Evolutionary conservation across 371 early-diverging fungal species (phyloP).

Genomic region (Mycotypha africana): DNA sequence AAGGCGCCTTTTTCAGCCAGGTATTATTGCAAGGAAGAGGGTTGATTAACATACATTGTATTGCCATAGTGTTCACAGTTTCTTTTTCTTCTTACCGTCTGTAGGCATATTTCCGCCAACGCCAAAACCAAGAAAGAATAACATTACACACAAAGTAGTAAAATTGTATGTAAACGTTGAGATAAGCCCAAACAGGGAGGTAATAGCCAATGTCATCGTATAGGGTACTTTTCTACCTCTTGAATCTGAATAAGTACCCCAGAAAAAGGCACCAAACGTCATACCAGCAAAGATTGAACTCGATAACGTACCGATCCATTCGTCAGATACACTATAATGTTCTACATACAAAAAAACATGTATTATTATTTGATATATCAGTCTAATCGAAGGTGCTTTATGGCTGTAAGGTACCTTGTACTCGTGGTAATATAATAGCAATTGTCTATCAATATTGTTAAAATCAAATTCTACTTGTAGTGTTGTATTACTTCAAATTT

Average conservation of each 20-base stretch:
- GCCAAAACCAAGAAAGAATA: conserved; percentile 74
- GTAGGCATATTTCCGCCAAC: conserved; percentile 92
- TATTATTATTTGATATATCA: neutral
- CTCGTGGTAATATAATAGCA: conserved; percentile 57
- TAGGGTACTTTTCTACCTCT: conserved; percentile 77
- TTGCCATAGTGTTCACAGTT: too few species aligned
- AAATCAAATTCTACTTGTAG: neutral
- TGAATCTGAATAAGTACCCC: conserved; percentile 77
- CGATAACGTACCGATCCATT: conserved; percentile 56
- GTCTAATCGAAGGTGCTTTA: neutral
- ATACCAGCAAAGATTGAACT: conserved; percentile 74
- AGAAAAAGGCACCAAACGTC: conserved; percentile 79
- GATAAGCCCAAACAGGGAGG: conserved; percentile 64
- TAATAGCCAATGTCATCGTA: conserved; percentile 70
- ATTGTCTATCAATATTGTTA: conserved; percentile 48
- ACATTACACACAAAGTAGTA: conserved; percentile 51
- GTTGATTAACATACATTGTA: too few species aligned
- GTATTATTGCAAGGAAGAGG: too few species aligned
- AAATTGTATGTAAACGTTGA: conserved; percentile 68
- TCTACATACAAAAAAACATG: conserved; percentile 17
- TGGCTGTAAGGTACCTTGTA: conserved; percentile 39
- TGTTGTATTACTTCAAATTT: neutral
- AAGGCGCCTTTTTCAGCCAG: conserved; percentile 63
- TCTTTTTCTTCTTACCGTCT: conserved; percentile 64
- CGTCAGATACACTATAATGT: conserved; percentile 55